Evolutionary conservation across 371 early-diverging fungal genomes (phyloP).

Genomic region (Circinella umbellata): DNA sequence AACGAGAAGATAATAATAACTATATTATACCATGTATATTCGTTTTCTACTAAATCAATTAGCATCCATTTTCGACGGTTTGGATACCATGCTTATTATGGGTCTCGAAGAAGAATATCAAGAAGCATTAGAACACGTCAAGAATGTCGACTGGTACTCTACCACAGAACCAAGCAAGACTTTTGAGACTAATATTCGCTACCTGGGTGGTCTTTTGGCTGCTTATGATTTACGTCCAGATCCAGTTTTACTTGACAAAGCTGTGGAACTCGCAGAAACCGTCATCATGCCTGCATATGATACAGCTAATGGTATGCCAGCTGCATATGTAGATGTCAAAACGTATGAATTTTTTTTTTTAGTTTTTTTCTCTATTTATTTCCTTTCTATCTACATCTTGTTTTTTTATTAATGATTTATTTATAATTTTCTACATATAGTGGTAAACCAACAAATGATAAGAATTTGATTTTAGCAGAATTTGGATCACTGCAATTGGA

Average conservation of each 20-base stretch:
- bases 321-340: conserved; percentile 65
- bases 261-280: conserved; percentile 34
- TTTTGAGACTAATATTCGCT: conserved; percentile 81
- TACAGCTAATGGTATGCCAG: conserved; percentile 78
- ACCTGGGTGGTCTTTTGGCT: conserved; percentile 72
- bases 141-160: conserved; percentile 38
- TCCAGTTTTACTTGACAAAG: conserved; percentile 51
- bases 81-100: conserved; percentile 88
- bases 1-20: too few relatives aligned
- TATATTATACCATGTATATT: too few relatives aligned
- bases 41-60: not conserved
- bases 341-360: conserved; percentile 15
- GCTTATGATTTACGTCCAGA: conserved; percentile 68
- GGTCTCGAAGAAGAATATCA: conserved; percentile 75
- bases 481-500: conserved; percentile 90
- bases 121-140: conserved; percentile 66
- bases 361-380: not conserved
- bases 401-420: not conserved
- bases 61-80: conserved; percentile 81
- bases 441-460: conserved; percentile 18
- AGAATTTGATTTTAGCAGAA: conserved; percentile 76
- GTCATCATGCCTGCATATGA: conserved; percentile 50
- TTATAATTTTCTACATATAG: not conserved
- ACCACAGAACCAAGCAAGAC: conserved; percentile 41
- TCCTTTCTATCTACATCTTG: not conserved